Evolutionary conservation across 1,284 basidiomycete species (phyloP).

Genomic region (Trametes versicolor): DNA sequence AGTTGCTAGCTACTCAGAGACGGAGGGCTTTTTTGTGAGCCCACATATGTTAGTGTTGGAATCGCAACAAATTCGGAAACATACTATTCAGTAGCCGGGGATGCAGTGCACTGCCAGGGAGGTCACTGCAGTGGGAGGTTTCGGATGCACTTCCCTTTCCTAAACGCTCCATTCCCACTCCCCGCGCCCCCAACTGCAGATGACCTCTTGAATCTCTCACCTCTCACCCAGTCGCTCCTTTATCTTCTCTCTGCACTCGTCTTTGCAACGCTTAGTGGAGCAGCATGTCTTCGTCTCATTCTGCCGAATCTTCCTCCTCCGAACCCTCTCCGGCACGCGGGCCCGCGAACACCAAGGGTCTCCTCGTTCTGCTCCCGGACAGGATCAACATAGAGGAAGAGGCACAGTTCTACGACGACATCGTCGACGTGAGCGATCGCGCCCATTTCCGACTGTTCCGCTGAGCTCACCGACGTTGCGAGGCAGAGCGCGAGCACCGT

Average conservation of each 20-base stretch:
- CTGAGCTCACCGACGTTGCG: not conserved
- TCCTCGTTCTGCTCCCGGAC: conserved; percentile 47
- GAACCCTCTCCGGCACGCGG: conserved; percentile 9
- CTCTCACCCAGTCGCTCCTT: conserved; percentile 24
- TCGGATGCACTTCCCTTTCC: conserved; percentile 4
- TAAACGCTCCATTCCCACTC: conserved; percentile 19
- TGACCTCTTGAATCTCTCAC: conserved; percentile 18
- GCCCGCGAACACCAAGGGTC: conserved; percentile 25
- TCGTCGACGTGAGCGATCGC: conserved; percentile 50
- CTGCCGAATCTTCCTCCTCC: conserved; percentile 29
- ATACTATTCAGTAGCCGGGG: too few relatives aligned
- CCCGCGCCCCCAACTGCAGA: conserved; percentile 9
- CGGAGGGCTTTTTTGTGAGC: too few relatives aligned
- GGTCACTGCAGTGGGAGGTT: not conserved
- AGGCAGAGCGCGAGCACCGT: conserved; percentile 30
- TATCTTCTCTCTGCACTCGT: conserved; percentile 8
- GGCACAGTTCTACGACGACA: conserved; percentile 56
- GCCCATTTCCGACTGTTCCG: not conserved
- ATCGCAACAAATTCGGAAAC: not conserved
- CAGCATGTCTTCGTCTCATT: conserved; percentile 18
- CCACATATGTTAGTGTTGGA: too few relatives aligned
- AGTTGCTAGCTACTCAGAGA: too few relatives aligned
- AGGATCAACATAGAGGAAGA: conserved; percentile 59
- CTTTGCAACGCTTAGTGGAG: conserved; percentile 3
- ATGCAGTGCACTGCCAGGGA: not conserved